These are phyloP conservation scores for Phoma sp. DNA, from an alignment of 2,329 filamentous ascomycete genomes.

Conservation along the genomic window DNA sequence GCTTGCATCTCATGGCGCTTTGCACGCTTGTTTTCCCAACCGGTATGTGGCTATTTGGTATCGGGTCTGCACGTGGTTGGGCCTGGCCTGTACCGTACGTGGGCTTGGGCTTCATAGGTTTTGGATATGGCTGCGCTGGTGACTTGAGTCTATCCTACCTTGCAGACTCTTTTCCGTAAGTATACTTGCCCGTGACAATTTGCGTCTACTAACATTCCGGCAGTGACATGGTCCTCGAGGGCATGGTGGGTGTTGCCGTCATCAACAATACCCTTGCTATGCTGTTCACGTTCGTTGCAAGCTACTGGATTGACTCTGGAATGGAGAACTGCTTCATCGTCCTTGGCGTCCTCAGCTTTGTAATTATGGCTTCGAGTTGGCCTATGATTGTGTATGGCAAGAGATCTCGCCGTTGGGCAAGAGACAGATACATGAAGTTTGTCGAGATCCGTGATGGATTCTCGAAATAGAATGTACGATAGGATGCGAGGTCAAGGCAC, in stretches of 20 bases:
- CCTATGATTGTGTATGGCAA: conserved; percentile 28
- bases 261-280: conserved; percentile 29
- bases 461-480: conserved; percentile 9
- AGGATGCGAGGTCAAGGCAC: too few species aligned
- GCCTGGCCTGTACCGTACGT: conserved; percentile 62
- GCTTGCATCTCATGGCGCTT: conserved; percentile 59
- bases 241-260: conserved; percentile 29
- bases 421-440: conserved; percentile 25
- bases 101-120: conserved; percentile 64
- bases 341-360: conserved; percentile 25
- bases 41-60: conserved; percentile 61
- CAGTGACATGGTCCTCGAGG: conserved; percentile 29
- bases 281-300: conserved; percentile 26
- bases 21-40: conserved; percentile 59
- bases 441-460: conserved; percentile 28
- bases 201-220: background rate
- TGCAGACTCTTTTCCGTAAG: conserved; percentile 27
- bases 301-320: conserved; percentile 25
- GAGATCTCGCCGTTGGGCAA: conserved; percentile 20
- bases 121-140: conserved; percentile 65
- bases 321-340: conserved; percentile 30
- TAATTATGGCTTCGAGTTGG: conserved; percentile 25
- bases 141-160: conserved; percentile 50
- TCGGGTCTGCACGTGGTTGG: conserved; percentile 60
- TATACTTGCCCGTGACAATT: background rate